Evolutionary conservation across 768 basidiomycete species (phyloP).

Genomic region (Pleurotus platypus): DNA sequence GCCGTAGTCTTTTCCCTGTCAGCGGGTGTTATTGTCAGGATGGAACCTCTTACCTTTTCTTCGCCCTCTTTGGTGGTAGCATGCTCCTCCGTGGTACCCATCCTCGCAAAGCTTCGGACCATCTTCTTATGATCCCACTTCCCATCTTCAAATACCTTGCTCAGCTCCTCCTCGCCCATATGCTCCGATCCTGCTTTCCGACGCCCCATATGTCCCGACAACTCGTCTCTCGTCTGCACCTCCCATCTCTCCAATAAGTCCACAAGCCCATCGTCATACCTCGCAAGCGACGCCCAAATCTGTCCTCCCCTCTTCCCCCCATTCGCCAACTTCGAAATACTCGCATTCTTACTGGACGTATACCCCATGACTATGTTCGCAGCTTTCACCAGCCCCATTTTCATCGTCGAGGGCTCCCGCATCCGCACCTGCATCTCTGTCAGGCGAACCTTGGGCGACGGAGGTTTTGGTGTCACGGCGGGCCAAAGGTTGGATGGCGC

Average conservation of each 20-base stretch:
- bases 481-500: constrained; percentile 50
- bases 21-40: neutral
- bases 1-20: constrained; percentile 30
- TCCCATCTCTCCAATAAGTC: constrained; percentile 64
- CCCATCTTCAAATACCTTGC: constrained; percentile 44
- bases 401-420: constrained; percentile 49
- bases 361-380: constrained; percentile 52
- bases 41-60: constrained; percentile 26
- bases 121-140: constrained; percentile 77
- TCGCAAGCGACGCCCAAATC: constrained; percentile 73
- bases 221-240: constrained; percentile 39
- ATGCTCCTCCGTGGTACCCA: constrained; percentile 37
- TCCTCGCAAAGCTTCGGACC: constrained; percentile 69
- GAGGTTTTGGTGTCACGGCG: constrained; percentile 17
- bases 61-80: constrained; percentile 26
- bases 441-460: constrained; percentile 47
- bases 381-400: constrained; percentile 49
- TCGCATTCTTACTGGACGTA: constrained; percentile 31
- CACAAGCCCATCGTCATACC: constrained; percentile 74
- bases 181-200: constrained; percentile 28
- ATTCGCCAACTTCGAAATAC: constrained; percentile 12
- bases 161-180: constrained; percentile 32
- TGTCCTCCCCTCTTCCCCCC: constrained; percentile 31
- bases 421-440: constrained; percentile 58
- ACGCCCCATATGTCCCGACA: constrained; percentile 32